phyloP scores from a whole-genome alignment of 2,329 filamentous ascomycete genomes.

The Thielaviopsis punctulata region DNA sequence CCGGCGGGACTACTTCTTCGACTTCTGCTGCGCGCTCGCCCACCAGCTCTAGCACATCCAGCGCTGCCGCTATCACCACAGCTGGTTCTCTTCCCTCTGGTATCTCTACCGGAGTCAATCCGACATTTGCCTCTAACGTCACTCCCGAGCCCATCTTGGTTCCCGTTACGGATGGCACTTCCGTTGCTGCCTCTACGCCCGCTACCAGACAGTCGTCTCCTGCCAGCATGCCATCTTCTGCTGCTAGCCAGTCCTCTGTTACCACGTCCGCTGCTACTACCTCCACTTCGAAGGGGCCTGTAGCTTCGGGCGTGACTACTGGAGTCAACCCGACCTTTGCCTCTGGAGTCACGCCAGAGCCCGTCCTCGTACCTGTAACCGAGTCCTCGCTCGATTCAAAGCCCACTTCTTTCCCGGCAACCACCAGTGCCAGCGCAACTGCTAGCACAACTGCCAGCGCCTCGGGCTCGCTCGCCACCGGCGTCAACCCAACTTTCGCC shows the following conservation, averaged over 20 bases:
- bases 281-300: too few species aligned
- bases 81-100: not conserved
- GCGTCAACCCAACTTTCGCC: not conserved
- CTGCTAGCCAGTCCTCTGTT: not conserved
- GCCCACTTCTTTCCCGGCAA: not conserved
- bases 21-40: not conserved
- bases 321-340: not conserved
- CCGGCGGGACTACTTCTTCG: not conserved
- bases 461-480: not conserved
- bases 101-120: not conserved
- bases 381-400: not conserved
- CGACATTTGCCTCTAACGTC: not conserved
- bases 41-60: not conserved
- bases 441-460: not conserved
- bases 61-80: not conserved
- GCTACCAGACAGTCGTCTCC: not conserved
- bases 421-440: not conserved
- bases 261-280: not conserved
- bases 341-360: not conserved
- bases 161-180: not conserved
- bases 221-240: not conserved
- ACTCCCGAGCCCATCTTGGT: conserved; percentile 1
- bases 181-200: not conserved
- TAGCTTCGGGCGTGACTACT: not conserved
- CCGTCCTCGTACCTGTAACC: not conserved